Evolutionary conservation across 2,329 filamentous ascomycete species (phyloP).

Genomic region (Biscogniauxia sp.): DNA sequence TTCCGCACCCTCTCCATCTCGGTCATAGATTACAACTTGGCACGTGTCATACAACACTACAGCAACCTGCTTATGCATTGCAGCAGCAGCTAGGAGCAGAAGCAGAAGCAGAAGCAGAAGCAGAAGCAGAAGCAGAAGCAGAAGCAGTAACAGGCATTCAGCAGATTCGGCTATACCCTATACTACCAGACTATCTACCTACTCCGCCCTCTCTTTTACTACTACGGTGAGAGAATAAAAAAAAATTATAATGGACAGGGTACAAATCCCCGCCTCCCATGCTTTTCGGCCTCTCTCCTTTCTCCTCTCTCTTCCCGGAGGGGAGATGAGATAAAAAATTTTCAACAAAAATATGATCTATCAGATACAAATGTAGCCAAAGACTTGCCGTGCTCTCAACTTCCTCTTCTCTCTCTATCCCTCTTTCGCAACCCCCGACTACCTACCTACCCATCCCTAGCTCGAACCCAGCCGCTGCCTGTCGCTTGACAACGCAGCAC

Average conservation of each 20-base stretch:
- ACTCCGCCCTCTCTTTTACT: conserved; percentile 11
- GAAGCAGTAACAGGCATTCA: conserved; percentile 11
- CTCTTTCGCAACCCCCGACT: conserved; percentile 18
- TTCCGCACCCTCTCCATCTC: conserved; percentile 23
- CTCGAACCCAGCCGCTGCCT: conserved; percentile 4
- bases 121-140: too few relatives aligned
- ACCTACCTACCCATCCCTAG: too few relatives aligned
- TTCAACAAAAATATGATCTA: conserved; percentile 3
- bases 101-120: too few relatives aligned
- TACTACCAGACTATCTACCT: too few relatives aligned
- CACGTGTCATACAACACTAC: conserved; percentile 29
- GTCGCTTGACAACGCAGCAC: conserved; percentile 21
- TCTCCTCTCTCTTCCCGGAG: conserved; percentile 10
- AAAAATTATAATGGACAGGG: not conserved
- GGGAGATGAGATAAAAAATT: conserved; percentile 1
- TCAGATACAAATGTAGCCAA: conserved; percentile 23
- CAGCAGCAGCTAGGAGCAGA: conserved; percentile 1
- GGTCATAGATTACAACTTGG: conserved; percentile 23
- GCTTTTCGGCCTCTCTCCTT: too few relatives aligned
- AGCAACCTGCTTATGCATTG: conserved; percentile 23
- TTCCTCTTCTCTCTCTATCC: not conserved
- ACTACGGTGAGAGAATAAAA: conserved; percentile 13
- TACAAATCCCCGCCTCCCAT: not conserved
- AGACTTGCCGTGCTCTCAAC: conserved; percentile 9
- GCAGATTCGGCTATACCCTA: conserved; percentile 19